A percentile compares a stretch with the other conserved stretches of the same genome.
Evolutionary conservation across 2,329 filamentous ascomycete species (phyloP).

Genomic region (Cercospora sesami): DNA sequence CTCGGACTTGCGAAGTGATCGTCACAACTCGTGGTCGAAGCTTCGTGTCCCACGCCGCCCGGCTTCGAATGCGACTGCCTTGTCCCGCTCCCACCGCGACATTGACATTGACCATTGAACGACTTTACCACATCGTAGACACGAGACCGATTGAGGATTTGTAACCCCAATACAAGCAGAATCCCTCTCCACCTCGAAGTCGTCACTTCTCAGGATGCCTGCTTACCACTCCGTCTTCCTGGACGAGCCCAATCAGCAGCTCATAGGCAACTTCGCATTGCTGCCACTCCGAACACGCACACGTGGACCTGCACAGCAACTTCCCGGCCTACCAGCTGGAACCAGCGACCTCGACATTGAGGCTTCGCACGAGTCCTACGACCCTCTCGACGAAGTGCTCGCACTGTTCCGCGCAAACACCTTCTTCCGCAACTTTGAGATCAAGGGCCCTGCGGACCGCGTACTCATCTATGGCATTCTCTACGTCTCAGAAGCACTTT

Average conservation of each 20-base stretch:
- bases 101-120: slow-evolving; percentile 2
- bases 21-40: slow-evolving; percentile 8
- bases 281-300: slow-evolving; percentile 93
- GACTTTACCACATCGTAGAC: not conserved
- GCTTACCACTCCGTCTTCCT: slow-evolving; percentile 98
- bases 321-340: slow-evolving; percentile 57
- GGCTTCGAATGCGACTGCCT: slow-evolving; percentile 14
- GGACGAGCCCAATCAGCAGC: slow-evolving; percentile 69
- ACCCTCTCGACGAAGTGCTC: slow-evolving; percentile 91
- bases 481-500: slow-evolving; percentile 86
- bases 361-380: slow-evolving; percentile 88
- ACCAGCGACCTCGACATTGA: slow-evolving; percentile 63
- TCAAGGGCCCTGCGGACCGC: slow-evolving; percentile 91
- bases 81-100: not conserved
- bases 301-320: slow-evolving; percentile 88
- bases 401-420: slow-evolving; percentile 95
- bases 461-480: slow-evolving; percentile 96
- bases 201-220: slow-evolving; percentile 31
- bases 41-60: slow-evolving; percentile 1
- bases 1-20: slow-evolving; percentile 8
- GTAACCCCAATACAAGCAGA: not conserved
- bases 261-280: slow-evolving; percentile 86
- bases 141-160: not conserved
- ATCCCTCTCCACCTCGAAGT: not conserved
- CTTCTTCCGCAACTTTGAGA: slow-evolving; percentile 99